phyloP scores from a whole-genome alignment of 164 flowering plant species.

The Tinospora cordifolia region DNA sequence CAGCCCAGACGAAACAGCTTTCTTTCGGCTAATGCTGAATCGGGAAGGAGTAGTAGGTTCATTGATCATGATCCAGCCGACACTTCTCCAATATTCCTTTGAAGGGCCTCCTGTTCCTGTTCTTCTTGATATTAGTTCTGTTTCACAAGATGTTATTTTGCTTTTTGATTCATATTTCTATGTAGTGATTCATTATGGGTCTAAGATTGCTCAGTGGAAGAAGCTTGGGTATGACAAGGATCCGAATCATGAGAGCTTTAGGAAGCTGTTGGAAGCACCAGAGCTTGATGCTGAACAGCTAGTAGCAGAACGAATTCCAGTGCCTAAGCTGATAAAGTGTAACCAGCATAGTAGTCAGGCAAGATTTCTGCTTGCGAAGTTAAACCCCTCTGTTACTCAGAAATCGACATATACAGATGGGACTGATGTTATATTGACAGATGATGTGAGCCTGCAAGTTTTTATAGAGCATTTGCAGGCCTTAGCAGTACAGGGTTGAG shows the following conservation, averaged over 20 bases:
- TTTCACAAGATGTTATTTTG: slow-evolving; percentile 70
- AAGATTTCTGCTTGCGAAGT: slow-evolving; percentile 82
- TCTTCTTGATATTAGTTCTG: slow-evolving; percentile 66
- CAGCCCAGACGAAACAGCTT: slow-evolving; percentile 86
- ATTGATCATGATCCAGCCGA: slow-evolving; percentile 82
- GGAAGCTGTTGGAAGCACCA: slow-evolving; percentile 77
- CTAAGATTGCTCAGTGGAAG: slow-evolving; percentile 81
- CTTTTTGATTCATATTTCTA: slow-evolving; percentile 82
- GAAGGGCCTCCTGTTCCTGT: slow-evolving; percentile 87
- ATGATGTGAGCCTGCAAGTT: slow-evolving; percentile 81
- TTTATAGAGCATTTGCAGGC: slow-evolving; percentile 76
- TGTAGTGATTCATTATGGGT: slow-evolving; percentile 82
- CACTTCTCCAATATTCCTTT: slow-evolving; percentile 73
- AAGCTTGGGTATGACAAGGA: slow-evolving; percentile 69
- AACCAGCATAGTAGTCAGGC: slow-evolving; percentile 92
- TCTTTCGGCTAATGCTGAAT: slow-evolving; percentile 61
- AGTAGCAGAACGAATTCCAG: slow-evolving; percentile 66
- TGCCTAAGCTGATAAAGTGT: slow-evolving; percentile 68
- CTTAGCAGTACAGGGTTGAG: slow-evolving; percentile 74
- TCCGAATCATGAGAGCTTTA: slow-evolving; percentile 65
- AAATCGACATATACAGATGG: slow-evolving; percentile 42
- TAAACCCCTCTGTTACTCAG: slow-evolving; percentile 88
- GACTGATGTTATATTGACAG: slow-evolving; percentile 68
- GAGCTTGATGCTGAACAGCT: slow-evolving; percentile 69
- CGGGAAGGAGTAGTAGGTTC: slow-evolving; percentile 79